Evolutionary conservation across 225 moss, liverwort and hornwort species (phyloP), one percentile per base, ranked within the genome.

Genomic region (Pseudisothecium myosuroides): DNA sequence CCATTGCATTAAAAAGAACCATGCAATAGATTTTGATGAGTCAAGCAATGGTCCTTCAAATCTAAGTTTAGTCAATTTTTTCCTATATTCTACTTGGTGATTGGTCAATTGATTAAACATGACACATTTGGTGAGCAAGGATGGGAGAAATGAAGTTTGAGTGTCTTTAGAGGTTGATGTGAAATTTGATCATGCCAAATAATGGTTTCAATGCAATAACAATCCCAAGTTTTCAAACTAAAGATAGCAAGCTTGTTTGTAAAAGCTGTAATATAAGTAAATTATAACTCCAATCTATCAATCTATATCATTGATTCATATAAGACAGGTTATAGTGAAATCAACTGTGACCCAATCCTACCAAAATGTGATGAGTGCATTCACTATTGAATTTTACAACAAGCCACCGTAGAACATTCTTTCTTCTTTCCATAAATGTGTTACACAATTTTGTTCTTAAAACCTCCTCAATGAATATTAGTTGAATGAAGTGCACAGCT

Each of bases 341-440:
- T 11, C 6, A 28, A 29, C 0, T 0, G 1, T 20, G 20, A 76
- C 0, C 21, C 5, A 47, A 21, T 34, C 50, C 8, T 50, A 0
- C 50, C 50, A 34, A 50, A 41, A 76, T 34, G 5, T 34, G 34
- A 5, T 12, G 20, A 76, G 0, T 34, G 5, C 32, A 34, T 34
- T 21, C 50, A 50, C 32, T 32, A 20, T 50, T 75, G 20, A 75
- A 32, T 36, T 49, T 76, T 7, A 36, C 52, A 34, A 34, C 76
- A 21, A 76, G 3, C 52, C 52, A 76, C 36, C 0, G 1, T 19
- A 76, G 5, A 76, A 9, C 36, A 36, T 22, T 76, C 13, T 76
- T 76, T 54, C 76, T 36, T 36, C 22, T 23, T 54, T 76, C 36
- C 14, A 23, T 36, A 36, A 52, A 14, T 22, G 5, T 9, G 36